These are phyloP conservation scores for Bipolaris victoriae DNA, from an alignment of 2,329 filamentous ascomycete genomes.

Conservation along the genomic window DNA sequence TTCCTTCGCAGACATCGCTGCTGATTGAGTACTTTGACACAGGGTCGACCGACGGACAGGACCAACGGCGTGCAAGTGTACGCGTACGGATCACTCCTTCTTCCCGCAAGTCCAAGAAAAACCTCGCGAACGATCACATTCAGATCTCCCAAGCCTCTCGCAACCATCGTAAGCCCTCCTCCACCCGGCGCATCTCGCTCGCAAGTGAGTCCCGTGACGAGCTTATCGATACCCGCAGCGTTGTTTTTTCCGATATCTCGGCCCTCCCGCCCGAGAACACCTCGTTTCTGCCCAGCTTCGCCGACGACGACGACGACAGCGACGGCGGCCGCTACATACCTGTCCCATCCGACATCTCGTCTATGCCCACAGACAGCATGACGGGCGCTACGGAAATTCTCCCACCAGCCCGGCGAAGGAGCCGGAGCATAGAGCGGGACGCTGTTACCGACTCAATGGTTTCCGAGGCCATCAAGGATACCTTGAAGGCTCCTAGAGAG, in stretches of 20 bases:
- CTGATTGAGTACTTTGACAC: constrained; percentile 96
- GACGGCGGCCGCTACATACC: constrained; percentile 69
- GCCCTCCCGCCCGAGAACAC: constrained; percentile 80
- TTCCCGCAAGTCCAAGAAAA: constrained; percentile 57
- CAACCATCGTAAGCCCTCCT: constrained; percentile 70
- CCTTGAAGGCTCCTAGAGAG: constrained; percentile 64
- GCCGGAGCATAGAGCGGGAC: constrained; percentile 57
- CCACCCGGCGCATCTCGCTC: constrained; percentile 71
- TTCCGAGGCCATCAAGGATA: constrained; percentile 43
- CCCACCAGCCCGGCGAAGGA: constrained; percentile 55
- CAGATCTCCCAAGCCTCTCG: constrained; percentile 84
- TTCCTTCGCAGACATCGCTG: constrained; percentile 81
- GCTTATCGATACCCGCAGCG: constrained; percentile 31
- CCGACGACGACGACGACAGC: constrained; percentile 65
- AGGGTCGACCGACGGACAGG: constrained; percentile 66
- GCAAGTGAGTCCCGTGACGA: constrained; percentile 53
- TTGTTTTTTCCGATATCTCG: constrained; percentile 73
- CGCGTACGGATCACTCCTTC: constrained; percentile 78
- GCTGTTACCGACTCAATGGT: constrained; percentile 32
- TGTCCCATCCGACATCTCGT: constrained; percentile 83
- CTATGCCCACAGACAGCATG: constrained; percentile 75
- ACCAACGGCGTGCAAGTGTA: constrained; percentile 79
- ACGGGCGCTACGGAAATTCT: constrained; percentile 62
- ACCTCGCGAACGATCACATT: constrained; percentile 72
- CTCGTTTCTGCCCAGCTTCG: constrained; percentile 75